These are phyloP conservation scores for Kodamaea plutei DNA, from an alignment of 1,139 yeast species.

Conservation along the genomic window DNA sequence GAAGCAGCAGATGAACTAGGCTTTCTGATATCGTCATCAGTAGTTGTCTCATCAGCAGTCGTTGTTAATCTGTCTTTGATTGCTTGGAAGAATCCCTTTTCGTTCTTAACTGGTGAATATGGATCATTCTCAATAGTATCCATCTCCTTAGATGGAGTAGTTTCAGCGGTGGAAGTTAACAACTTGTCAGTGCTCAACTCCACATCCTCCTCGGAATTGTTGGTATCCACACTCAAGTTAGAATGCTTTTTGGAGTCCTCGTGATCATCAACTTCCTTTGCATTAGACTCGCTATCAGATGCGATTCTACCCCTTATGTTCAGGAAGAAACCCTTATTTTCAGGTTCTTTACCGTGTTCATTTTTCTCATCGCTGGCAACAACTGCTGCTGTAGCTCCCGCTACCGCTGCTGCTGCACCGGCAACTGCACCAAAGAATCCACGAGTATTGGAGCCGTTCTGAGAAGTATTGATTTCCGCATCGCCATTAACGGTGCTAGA, in stretches of 20 bases:
- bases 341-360: conserved; percentile 1
- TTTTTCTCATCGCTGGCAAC: conserved; percentile 7
- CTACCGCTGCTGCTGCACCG: conserved; percentile 1
- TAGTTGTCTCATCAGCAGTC: conserved; percentile 10
- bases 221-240: conserved; percentile 9
- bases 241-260: conserved; percentile 2
- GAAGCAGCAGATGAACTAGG: conserved; percentile 19
- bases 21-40: conserved; percentile 7
- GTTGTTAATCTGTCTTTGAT: conserved; percentile 17
- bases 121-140: conserved; percentile 14
- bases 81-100: conserved; percentile 18
- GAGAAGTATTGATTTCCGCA: conserved; percentile 2
- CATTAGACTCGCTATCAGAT: conserved; percentile 9
- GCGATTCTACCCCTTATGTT: conserved; percentile 30
- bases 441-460: neutral
- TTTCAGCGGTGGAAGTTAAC: conserved; percentile 26
- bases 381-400: conserved; percentile 10
- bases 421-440: neutral
- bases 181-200: conserved; percentile 17
- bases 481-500: conserved; percentile 11
- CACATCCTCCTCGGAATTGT: conserved; percentile 13
- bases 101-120: conserved; percentile 9
- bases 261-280: conserved; percentile 1
- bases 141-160: conserved; percentile 27
- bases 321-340: conserved; percentile 29